Percentiles rank a stretch among this genome's conserved stretches.
These are phyloP conservation scores for Suillus subaureus DNA, from an alignment of 768 basidiomycete genomes.

Conservation along the genomic window DNA sequence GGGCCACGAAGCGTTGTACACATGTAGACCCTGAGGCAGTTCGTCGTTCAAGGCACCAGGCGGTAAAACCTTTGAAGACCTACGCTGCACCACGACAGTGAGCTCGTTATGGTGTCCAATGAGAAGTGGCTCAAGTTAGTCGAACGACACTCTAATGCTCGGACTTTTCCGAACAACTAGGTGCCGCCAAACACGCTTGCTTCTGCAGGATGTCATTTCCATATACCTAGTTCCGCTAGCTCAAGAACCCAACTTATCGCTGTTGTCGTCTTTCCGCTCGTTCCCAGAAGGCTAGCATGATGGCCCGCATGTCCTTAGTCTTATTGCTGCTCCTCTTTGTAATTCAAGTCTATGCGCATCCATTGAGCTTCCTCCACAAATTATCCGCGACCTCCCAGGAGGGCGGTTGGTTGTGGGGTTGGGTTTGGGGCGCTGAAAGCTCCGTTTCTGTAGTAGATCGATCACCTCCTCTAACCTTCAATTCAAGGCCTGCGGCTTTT, in stretches of 20 bases:
- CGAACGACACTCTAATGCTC: neutral
- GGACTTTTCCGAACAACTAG: slow-evolving; percentile 21
- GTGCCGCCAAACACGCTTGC: slow-evolving; percentile 17
- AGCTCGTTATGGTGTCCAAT: neutral
- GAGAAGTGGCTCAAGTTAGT: neutral
- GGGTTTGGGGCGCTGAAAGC: slow-evolving; percentile 71
- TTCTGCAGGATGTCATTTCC: slow-evolving; percentile 13
- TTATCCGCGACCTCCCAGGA: slow-evolving; percentile 48
- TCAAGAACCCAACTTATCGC: neutral
- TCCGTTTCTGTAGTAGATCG: slow-evolving; percentile 79
- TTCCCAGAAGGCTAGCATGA: slow-evolving; percentile 15
- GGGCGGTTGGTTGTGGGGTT: slow-evolving; percentile 58
- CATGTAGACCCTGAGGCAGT: neutral
- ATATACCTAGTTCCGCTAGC: slow-evolving; percentile 1
- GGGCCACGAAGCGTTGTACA: neutral
- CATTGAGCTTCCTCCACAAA: slow-evolving; percentile 28
- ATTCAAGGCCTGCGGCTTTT: slow-evolving; percentile 75
- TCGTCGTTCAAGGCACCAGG: neutral
- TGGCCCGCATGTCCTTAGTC: slow-evolving; percentile 16
- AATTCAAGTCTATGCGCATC: slow-evolving; percentile 12
- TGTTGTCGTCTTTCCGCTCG: slow-evolving; percentile 1
- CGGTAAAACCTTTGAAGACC: neutral
- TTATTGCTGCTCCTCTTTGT: slow-evolving; percentile 12
- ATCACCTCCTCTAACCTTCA: slow-evolving; percentile 68
- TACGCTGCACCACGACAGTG: neutral